phyloP scores from a whole-genome alignment of 2,329 filamentous ascomycete genomes.

The Ophiostoma himal-ulmi region DNA sequence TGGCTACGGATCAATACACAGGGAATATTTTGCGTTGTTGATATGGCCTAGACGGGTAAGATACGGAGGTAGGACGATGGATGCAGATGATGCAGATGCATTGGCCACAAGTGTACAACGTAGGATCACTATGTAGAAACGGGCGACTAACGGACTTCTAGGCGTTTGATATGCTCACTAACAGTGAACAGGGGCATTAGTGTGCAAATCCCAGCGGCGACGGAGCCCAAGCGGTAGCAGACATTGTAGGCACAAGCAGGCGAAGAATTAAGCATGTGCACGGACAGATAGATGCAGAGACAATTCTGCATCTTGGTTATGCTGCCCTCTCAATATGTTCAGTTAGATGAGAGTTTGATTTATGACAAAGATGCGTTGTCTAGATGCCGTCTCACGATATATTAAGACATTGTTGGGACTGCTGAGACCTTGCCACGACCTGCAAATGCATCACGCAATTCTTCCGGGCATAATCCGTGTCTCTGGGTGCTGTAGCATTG shows the following conservation, averaged over 20 bases:
- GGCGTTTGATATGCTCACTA: conserved; percentile 4
- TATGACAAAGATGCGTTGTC: background rate
- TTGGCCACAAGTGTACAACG: background rate
- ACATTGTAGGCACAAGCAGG: background rate
- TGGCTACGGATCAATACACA: too few relatives aligned
- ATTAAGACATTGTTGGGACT: background rate
- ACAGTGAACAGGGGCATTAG: background rate
- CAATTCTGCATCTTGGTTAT: background rate
- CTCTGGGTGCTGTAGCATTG: background rate
- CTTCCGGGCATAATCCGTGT: background rate
- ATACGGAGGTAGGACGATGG: background rate
- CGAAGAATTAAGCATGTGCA: background rate
- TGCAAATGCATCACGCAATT: background rate
- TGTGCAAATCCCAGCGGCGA: background rate
- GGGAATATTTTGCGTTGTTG: too few relatives aligned
- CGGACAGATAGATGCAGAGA: background rate
- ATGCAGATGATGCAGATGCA: background rate
- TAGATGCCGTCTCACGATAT: background rate
- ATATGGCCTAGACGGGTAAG: background rate
- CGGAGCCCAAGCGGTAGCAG: background rate
- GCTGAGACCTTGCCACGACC: background rate
- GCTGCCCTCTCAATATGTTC: background rate
- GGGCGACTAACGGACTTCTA: background rate
- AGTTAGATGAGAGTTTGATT: background rate
- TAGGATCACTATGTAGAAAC: background rate